These are phyloP conservation scores for Cutaneotrichosporon sp. DNA, from an alignment of 1,284 basidiomycete species.

Conservation along the genomic window DNA sequence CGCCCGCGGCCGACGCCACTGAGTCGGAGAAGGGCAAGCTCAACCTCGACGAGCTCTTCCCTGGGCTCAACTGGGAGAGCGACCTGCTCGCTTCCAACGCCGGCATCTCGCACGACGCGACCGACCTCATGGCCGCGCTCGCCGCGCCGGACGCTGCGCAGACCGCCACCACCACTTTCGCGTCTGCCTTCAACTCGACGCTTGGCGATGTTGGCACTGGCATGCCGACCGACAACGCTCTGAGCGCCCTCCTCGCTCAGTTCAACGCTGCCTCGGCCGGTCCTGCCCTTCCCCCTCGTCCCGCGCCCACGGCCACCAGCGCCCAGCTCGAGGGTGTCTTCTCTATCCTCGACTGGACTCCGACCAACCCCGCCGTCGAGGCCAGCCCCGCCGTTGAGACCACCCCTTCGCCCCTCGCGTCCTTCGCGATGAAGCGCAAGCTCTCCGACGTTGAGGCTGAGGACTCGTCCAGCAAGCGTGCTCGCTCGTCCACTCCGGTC, in stretches of 20 bases:
- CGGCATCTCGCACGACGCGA: constrained; percentile 37
- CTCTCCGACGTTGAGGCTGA: constrained; percentile 29
- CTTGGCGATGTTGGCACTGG: constrained; percentile 26
- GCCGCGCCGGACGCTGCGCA: constrained; percentile 18
- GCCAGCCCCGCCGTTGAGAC: not conserved
- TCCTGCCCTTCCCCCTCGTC: constrained; percentile 11
- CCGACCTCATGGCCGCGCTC: constrained; percentile 28
- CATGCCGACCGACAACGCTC: constrained; percentile 31
- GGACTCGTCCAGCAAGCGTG: constrained; percentile 28
- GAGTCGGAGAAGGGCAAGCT: constrained; percentile 45
- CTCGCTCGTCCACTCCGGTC: constrained; percentile 26
- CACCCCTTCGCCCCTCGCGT: constrained; percentile 18
- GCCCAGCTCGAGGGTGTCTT: not conserved
- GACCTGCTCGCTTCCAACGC: constrained; percentile 24
- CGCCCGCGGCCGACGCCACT: constrained; percentile 30
- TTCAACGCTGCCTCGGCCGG: constrained; percentile 13
- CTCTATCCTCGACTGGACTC: constrained; percentile 26
- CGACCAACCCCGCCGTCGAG: no score
- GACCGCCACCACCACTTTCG: constrained; percentile 31
- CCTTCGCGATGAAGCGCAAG: constrained; percentile 39
- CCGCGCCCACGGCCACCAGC: constrained; percentile 19
- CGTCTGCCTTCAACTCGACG: constrained; percentile 31
- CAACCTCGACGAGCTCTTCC: constrained; percentile 24
- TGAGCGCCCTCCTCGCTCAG: constrained; percentile 29
- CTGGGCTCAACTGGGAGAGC: constrained; percentile 22